Percentiles rank a stretch among this genome's conserved stretches.
Conservation (phyloP, 1,284 basidiomycete species). For the Termitomyces sp. region DNA sequence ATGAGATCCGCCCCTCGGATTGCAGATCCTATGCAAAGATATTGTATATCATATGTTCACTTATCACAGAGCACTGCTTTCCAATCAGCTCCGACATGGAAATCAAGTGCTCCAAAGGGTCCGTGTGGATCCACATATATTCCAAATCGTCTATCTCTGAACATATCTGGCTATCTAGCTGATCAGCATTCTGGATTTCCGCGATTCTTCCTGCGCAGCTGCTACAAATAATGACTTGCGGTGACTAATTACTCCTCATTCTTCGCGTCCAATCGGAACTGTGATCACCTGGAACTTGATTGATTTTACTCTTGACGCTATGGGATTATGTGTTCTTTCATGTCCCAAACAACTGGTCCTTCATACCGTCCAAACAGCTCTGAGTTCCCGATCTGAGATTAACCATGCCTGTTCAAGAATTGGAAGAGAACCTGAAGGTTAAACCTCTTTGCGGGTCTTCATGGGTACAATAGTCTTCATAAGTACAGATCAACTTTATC, state of each 20-base stretch:
- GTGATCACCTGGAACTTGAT: not conserved
- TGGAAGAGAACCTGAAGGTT: not conserved
- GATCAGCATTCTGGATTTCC: not conserved
- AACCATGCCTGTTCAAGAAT: not conserved
- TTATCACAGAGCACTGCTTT: slow-evolving; percentile 1
- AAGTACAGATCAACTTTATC: not conserved
- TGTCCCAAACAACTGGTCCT: not conserved
- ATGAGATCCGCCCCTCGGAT: not conserved
- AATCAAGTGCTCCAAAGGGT: not conserved
- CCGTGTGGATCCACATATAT: slow-evolving; percentile 3
- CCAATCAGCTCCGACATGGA: slow-evolving; percentile 1
- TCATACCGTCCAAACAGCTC: not conserved
- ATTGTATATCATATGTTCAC: not conserved
- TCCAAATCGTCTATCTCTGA: not conserved
- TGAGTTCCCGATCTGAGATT: not conserved
- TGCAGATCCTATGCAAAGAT: not conserved
- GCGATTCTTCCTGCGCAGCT: not conserved
- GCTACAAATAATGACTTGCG: not conserved
- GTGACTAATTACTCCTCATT: not conserved
- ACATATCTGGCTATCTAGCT: not conserved
- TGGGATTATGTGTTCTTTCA: not conserved
- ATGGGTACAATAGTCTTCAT: not conserved
- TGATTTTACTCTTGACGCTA: not conserved
- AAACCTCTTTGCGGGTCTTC: not conserved
- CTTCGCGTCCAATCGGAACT: not conserved